Conservation (phyloP, 164 flowering plant genomes). For the Vitis cinerea region DNA sequence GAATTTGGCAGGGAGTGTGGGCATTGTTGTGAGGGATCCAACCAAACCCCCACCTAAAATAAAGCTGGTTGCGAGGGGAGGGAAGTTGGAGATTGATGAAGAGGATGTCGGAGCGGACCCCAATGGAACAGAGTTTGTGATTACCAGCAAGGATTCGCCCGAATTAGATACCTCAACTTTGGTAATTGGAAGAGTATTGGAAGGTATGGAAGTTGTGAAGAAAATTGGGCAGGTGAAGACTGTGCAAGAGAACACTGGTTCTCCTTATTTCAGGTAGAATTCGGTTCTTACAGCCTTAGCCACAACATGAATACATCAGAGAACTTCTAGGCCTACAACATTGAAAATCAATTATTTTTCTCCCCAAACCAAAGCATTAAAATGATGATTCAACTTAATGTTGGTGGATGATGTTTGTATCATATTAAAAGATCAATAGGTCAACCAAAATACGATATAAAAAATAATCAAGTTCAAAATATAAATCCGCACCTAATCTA, state of each 20-base stretch:
- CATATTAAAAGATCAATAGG: no score
- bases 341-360: no score
- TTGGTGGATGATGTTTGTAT: no score
- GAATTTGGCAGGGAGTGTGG: constrained; percentile 58
- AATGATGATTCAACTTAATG: no score
- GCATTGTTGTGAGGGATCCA: constrained; percentile 80
- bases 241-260: constrained; percentile 80
- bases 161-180: constrained; percentile 71
- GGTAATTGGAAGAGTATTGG: constrained; percentile 74
- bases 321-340: no score
- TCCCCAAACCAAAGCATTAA: no score
- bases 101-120: constrained; percentile 75
- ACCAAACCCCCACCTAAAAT: constrained; percentile 73
- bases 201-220: constrained; percentile 79
- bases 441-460: no score
- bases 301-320: no score
- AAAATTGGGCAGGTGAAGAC: constrained; percentile 74
- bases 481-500: no score
- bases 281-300: neutral
- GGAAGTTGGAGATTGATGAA: constrained; percentile 79
- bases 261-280: constrained; percentile 85
- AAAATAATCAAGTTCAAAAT: no score
- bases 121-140: constrained; percentile 89
- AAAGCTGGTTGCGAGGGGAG: constrained; percentile 78
- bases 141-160: constrained; percentile 61